Evolutionary conservation across 2,329 filamentous ascomycete genomes (phyloP), one percentile per base, ranked within the genome.

Genomic region (Colletotrichum lupini): DNA sequence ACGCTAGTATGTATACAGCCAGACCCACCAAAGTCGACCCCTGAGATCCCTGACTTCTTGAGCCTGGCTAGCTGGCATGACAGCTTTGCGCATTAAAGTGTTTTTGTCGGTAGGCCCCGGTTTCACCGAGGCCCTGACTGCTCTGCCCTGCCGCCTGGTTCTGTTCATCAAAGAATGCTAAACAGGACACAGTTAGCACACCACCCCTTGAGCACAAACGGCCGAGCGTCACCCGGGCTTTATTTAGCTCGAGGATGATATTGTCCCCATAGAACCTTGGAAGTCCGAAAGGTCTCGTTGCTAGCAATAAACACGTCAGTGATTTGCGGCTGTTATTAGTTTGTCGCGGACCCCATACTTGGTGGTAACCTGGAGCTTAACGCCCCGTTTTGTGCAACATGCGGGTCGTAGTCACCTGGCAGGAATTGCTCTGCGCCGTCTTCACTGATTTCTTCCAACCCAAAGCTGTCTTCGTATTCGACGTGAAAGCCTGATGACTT

Each of bases 41-140:
- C 30, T 58, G 24, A 64, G 66, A 73, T 70, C 65, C 73, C 49
- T 63, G 70, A 56, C 42, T 14, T 49, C 22, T 66, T 22, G 53
- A 42, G 56, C 69, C 64, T 59, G 46, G 57, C 63, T 62, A 68
- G 52, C 65, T 56, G 52, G 65, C 69, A 69, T 68, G 60, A 68
- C 63, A 69, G 69, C 35, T 73, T 49, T 72, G 64, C 65, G 71
- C 68, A 73, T 75, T 49, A 71, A 71, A 67, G 72, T 71, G 62
- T 53, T 74, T 42, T 65, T 58, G 74, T 75, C 74, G 76, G 64
- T 57, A 64, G 73, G 75, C 76, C 71, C 75, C 74, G 72, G 71
- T 77, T 72, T 77, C 60, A 75, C 74, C 71, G 74, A 72, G n/a
- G 70, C 53, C 66, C n/a, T 66, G 49, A 52, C 46, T 42, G 22